phyloP scores from a whole-genome alignment of 805 yeast genomes.

The Candida argentea region DNA sequence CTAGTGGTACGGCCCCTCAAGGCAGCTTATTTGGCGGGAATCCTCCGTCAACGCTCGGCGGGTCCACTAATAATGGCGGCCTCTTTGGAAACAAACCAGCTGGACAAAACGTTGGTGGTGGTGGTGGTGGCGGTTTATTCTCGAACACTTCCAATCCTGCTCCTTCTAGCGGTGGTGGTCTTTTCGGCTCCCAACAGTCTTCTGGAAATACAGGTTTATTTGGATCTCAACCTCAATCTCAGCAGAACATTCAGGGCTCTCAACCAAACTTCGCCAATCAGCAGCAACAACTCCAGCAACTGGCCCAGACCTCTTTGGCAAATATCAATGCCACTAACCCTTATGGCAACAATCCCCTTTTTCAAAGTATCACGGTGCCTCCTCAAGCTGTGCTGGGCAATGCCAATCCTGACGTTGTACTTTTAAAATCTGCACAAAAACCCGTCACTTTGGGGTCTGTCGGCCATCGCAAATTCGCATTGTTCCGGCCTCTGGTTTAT shows the following conservation, averaged over 20 bases:
- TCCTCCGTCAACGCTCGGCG: conserved; percentile 4
- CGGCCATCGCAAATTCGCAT: conserved; percentile 48
- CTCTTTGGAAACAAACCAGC: conserved; percentile 11
- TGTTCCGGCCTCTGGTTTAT: too few species aligned
- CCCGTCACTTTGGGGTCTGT: conserved; percentile 47
- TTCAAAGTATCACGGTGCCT: conserved; percentile 29
- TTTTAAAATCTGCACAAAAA: conserved; percentile 32
- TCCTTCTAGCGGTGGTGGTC: conserved; percentile 11
- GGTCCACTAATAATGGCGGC: conserved; percentile 11
- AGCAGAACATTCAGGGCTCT: conserved; percentile 4
- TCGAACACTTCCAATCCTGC: conserved; percentile 13
- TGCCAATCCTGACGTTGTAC: conserved; percentile 21
- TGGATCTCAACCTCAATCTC: conserved; percentile 7
- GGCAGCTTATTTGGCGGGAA: conserved; percentile 12
- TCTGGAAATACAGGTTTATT: conserved; percentile 5
- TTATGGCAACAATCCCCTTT: conserved; percentile 71
- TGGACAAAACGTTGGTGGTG: conserved; percentile 9
- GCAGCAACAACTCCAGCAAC: conserved; percentile 14
- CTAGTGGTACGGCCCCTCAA: conserved; percentile 8
- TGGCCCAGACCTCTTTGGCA: conserved; percentile 14
- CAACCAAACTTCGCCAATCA: conserved; percentile 4
- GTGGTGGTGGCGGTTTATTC: conserved; percentile 12
- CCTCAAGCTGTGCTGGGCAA: conserved; percentile 10
- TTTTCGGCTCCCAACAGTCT: conserved; percentile 10
- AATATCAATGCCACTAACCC: conserved; percentile 42